A percentile compares a stretch with the other conserved stretches of the same genome.
phyloP scores from a whole-genome alignment of 768 basidiomycete genomes.

The Psilocybe sp. region DNA sequence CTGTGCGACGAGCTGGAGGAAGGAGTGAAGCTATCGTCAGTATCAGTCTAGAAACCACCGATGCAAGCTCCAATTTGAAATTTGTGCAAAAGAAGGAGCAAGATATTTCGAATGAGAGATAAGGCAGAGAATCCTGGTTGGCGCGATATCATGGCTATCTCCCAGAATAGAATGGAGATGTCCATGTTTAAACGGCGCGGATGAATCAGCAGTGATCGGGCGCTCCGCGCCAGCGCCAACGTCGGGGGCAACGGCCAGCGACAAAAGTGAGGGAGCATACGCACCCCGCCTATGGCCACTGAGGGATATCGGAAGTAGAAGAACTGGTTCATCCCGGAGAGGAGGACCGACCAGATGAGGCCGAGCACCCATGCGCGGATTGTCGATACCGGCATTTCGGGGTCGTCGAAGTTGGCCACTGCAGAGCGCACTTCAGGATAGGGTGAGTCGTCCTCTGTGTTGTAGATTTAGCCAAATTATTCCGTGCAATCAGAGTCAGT shows the following conservation, averaged over 20 bases:
- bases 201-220: no score
- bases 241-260: no score
- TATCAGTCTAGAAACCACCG: no score
- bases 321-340: constrained; percentile 77
- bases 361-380: constrained; percentile 63
- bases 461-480: not conserved
- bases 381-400: constrained; percentile 55
- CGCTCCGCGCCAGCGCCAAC: no score
- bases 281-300: constrained; percentile 52
- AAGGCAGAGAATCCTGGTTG: not conserved
- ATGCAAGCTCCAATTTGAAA: no score
- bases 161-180: no score
- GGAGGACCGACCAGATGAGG: constrained; percentile 51
- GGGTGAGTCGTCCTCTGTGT: constrained; percentile 67
- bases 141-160: not conserved
- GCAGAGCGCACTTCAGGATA: constrained; percentile 83
- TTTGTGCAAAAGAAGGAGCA: no score
- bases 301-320: constrained; percentile 72
- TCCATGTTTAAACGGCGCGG: no score
- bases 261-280: constrained; percentile 15
- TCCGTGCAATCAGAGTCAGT: not conserved
- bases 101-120: no score
- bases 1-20: constrained; percentile 57
- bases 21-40: no score
- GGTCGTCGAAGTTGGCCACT: constrained; percentile 72